These are phyloP conservation scores for Monosporascus cannonballus DNA, from an alignment of 2,329 filamentous ascomycete genomes.

Conservation along the genomic window DNA sequence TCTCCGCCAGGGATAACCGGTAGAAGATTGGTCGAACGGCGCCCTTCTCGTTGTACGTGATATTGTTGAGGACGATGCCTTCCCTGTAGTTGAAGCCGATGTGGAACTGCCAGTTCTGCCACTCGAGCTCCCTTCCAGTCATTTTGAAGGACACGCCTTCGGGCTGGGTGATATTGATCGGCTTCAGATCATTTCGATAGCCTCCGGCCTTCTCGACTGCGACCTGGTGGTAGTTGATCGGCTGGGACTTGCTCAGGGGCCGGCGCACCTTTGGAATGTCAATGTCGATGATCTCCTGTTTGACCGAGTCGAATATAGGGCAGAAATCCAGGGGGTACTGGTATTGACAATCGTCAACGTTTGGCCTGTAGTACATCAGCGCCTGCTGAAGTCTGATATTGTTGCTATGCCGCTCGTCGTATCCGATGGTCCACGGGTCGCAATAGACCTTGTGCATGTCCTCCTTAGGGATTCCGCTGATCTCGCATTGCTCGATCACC, in stretches of 20 bases:
- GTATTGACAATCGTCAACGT: constrained; percentile 83
- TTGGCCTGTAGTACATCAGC: constrained; percentile 89
- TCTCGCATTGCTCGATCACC: constrained; percentile 83
- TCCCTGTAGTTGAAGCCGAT: constrained; percentile 94
- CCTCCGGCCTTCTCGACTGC: constrained; percentile 69
- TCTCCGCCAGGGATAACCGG: constrained; percentile 81
- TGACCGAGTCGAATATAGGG: constrained; percentile 81
- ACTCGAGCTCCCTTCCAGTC: constrained; percentile 66
- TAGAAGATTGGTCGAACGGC: constrained; percentile 76
- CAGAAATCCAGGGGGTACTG: constrained; percentile 90
- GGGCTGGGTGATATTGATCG: constrained; percentile 80
- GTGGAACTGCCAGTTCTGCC: constrained; percentile 93
- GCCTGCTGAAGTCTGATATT: constrained; percentile 79
- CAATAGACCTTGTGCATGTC: constrained; percentile 97
- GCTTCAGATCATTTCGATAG: constrained; percentile 74
- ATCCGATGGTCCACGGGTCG: constrained; percentile 94
- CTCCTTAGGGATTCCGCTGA: constrained; percentile 71
- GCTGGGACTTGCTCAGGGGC: constrained; percentile 63
- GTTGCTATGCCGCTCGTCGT: constrained; percentile 82
- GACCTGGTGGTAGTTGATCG: constrained; percentile 74
- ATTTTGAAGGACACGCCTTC: constrained; percentile 84
- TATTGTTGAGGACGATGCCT: constrained; percentile 84
- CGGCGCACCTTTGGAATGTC: constrained; percentile 74
- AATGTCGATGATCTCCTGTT: constrained; percentile 72
- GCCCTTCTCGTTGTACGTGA: constrained; percentile 82